Evolutionary conservation across 2,329 filamentous ascomycete genomes (phyloP).

Genomic region (Diaporthe aspalathi): DNA sequence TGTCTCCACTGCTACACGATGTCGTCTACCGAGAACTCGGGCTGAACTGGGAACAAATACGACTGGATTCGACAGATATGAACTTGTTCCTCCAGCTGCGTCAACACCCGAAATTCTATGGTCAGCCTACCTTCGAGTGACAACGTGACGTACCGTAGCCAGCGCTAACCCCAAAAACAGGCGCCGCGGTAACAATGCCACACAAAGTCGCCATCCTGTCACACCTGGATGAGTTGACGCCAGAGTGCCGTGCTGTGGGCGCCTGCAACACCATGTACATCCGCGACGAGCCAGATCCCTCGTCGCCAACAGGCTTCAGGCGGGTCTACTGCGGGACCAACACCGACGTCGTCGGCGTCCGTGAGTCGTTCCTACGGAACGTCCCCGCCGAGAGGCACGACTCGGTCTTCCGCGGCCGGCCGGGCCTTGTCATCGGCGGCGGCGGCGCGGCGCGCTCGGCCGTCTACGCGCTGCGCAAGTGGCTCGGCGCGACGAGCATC

Average conservation of each 20-base stretch:
- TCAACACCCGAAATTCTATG: conserved; percentile 70
- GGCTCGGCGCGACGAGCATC: conserved; percentile 74
- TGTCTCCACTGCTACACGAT: conserved; percentile 66
- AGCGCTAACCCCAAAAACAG: conserved; percentile 49
- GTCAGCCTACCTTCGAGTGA: conserved; percentile 46
- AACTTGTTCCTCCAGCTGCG: conserved; percentile 62
- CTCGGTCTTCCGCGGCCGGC: conserved; percentile 64
- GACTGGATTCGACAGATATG: conserved; percentile 65
- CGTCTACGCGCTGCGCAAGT: conserved; percentile 78
- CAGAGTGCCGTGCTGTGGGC: conserved; percentile 78
- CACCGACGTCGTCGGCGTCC: conserved; percentile 83
- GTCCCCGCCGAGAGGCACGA: conserved; percentile 55
- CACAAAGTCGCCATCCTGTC: conserved; percentile 83
- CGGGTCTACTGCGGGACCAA: conserved; percentile 77
- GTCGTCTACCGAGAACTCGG: conserved; percentile 63
- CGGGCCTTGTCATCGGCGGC: conserved; percentile 80
- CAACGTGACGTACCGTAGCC: background rate
- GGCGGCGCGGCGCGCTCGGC: conserved; percentile 83
- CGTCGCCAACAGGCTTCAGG: conserved; percentile 48
- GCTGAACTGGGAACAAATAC: conserved; percentile 63
- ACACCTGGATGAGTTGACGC: conserved; percentile 78
- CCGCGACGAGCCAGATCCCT: conserved; percentile 55
- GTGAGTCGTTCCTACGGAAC: conserved; percentile 76
- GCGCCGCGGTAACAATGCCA: conserved; percentile 84
- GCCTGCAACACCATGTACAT: conserved; percentile 85